These are phyloP conservation scores for Lasiosphaeriaceae sp. DNA, from an alignment of 495 filamentous ascomycete genomes.

Conservation along the genomic window DNA sequence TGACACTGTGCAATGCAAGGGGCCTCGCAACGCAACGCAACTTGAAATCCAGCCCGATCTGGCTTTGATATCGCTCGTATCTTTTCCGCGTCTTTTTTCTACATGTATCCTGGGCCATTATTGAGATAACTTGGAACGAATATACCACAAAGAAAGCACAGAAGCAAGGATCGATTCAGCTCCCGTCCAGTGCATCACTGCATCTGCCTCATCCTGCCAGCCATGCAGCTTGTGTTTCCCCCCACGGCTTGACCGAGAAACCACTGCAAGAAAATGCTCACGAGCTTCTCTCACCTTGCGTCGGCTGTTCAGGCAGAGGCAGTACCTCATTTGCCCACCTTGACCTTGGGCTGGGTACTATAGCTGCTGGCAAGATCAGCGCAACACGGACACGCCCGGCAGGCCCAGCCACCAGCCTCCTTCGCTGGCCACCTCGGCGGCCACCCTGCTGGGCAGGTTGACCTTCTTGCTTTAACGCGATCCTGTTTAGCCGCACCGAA, in stretches of 20 bases:
- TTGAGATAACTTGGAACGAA: slow-evolving; percentile 4
- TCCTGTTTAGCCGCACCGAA: slow-evolving; percentile 27
- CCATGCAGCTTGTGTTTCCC: neutral
- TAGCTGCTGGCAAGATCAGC: neutral
- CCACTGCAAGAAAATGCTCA: neutral
- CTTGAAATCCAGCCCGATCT: neutral
- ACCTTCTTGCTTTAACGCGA: slow-evolving; percentile 17
- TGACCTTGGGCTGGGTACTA: too few relatives aligned
- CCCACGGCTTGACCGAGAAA: slow-evolving; percentile 1
- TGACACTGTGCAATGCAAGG: slow-evolving; percentile 4
- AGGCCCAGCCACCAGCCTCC: slow-evolving; percentile 20
- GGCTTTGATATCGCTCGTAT: slow-evolving; percentile 1
- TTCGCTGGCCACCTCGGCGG: slow-evolving; percentile 19
- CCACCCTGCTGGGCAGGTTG: slow-evolving; percentile 17
- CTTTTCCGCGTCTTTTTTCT: neutral
- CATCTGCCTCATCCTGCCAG: neutral
- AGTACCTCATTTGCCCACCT: neutral
- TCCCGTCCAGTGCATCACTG: neutral
- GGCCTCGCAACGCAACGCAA: neutral
- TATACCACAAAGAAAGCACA: slow-evolving; percentile 1
- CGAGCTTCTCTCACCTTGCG: neutral
- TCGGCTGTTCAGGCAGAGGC: neutral
- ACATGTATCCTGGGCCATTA: slow-evolving; percentile 7
- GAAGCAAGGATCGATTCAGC: neutral
- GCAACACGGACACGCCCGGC: neutral